A percentile compares a stretch with the other conserved stretches of the same genome.
These are phyloP conservation scores for Suhomyces tanzawaensis DNA, from an alignment of 805 yeast genomes.

Conservation along the genomic window DNA sequence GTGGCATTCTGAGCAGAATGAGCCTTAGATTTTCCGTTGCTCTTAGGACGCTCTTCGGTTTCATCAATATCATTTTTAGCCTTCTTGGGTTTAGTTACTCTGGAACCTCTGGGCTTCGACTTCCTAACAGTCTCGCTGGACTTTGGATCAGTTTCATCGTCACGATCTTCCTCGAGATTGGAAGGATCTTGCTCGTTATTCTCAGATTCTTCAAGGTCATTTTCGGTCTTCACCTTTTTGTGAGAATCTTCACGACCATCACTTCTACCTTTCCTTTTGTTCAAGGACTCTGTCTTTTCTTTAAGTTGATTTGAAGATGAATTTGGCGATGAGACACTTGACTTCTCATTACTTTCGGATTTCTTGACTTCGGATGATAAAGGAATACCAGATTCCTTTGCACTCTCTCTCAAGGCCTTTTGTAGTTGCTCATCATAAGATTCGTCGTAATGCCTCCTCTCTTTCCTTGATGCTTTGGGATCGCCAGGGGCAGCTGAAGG, in stretches of 20 bases:
- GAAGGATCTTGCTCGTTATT: conserved; percentile 4
- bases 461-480: conserved; percentile 24
- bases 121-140: conserved; percentile 1
- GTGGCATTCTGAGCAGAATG: conserved; percentile 4
- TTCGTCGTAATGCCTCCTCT: conserved; percentile 33
- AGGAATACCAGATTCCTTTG: conserved; percentile 42
- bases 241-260: conserved; percentile 2
- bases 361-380: conserved; percentile 32
- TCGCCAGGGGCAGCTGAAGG: conserved; percentile 4
- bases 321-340: neutral
- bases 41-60: conserved; percentile 2
- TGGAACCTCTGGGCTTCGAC: conserved; percentile 8
- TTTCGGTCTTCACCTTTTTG: conserved; percentile 6
- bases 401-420: conserved; percentile 56
- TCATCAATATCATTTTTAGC: conserved; percentile 3
- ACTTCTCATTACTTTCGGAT: conserved; percentile 8
- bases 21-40: conserved; percentile 1
- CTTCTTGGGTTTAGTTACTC: conserved; percentile 6
- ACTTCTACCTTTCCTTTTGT: conserved; percentile 4
- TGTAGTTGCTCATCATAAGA: conserved; percentile 41
- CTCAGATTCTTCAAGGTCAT: conserved; percentile 4
- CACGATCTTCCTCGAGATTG: conserved; percentile 5
- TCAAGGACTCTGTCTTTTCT: neutral
- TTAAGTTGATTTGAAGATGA: neutral
- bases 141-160: conserved; percentile 1